Percentiles rank a stretch among this genome's conserved stretches.
Conservation (phyloP, 1,284 basidiomycete species). For the Stereum hirsutum region DNA sequence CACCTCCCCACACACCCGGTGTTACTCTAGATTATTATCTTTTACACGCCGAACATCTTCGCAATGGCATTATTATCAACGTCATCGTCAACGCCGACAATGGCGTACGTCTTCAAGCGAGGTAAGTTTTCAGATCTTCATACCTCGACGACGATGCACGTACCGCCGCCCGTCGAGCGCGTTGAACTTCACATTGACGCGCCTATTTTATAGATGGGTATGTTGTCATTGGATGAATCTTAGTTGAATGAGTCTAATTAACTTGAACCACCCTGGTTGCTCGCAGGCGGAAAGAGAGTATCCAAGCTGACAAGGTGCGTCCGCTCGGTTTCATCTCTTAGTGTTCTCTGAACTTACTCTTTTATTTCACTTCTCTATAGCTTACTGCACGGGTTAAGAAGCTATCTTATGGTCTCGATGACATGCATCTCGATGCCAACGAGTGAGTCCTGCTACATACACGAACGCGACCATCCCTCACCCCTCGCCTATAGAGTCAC, state of each 20-base stretch:
- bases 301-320: slow-evolving; percentile 81
- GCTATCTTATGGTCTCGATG: slow-evolving; percentile 95
- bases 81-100: too few species aligned
- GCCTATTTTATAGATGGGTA: slow-evolving; percentile 10
- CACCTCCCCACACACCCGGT: too few species aligned
- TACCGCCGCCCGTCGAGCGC: too few species aligned
- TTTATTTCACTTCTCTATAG: slow-evolving; percentile 27
- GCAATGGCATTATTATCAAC: too few species aligned
- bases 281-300: slow-evolving; percentile 71
- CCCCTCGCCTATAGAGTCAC: slow-evolving; percentile 47
- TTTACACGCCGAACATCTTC: too few species aligned
- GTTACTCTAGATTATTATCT: too few species aligned
- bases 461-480: slow-evolving; percentile 1
- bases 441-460: slow-evolving; percentile 53
- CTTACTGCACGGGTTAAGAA: slow-evolving; percentile 91
- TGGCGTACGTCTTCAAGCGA: slow-evolving; percentile 16
- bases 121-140: slow-evolving; percentile 8
- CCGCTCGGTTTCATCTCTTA: too few species aligned
- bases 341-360: slow-evolving; percentile 8
- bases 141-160: too few species aligned
- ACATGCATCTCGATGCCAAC: slow-evolving; percentile 89
- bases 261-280: too few species aligned
- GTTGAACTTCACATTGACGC: not conserved
- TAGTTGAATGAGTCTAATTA: not conserved
- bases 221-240: not conserved